Evolutionary conservation across 495 filamentous ascomycete genomes (phyloP).

Genomic region (Staphylotrichum tortipilum): DNA sequence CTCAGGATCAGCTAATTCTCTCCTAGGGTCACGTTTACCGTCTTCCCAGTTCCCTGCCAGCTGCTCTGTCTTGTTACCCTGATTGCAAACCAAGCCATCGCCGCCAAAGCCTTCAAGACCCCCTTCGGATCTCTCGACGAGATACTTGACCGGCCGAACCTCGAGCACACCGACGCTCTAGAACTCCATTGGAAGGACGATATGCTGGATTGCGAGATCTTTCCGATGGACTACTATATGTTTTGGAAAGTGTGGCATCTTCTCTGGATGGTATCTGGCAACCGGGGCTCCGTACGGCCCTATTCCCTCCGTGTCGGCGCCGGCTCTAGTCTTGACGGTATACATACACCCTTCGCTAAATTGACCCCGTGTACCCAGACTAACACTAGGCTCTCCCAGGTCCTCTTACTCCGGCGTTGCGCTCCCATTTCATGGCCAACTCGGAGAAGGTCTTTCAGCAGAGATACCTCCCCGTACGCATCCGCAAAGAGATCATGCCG

Average conservation of each 20-base stretch:
- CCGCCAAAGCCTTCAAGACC: background rate
- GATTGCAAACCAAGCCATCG: background rate
- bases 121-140: background rate
- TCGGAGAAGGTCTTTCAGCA: background rate
- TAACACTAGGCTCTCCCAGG: background rate
- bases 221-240: background rate
- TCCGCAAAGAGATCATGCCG: background rate
- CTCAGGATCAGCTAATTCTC: background rate
- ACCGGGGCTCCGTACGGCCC: background rate
- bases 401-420: background rate
- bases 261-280: background rate
- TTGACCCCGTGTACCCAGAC: background rate
- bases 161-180: background rate
- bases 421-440: background rate
- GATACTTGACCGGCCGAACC: background rate
- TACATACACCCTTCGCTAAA: no score
- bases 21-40: no score
- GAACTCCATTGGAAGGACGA: background rate
- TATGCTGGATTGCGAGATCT: background rate
- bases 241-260: background rate
- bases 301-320: background rate
- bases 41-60: background rate
- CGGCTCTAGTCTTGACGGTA: background rate
- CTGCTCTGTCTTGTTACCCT: background rate
- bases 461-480: background rate